A percentile compares a stretch with the other conserved stretches of the same genome.
Evolutionary conservation across 768 basidiomycete species (phyloP).

Genomic region (Auricularia cornea): DNA sequence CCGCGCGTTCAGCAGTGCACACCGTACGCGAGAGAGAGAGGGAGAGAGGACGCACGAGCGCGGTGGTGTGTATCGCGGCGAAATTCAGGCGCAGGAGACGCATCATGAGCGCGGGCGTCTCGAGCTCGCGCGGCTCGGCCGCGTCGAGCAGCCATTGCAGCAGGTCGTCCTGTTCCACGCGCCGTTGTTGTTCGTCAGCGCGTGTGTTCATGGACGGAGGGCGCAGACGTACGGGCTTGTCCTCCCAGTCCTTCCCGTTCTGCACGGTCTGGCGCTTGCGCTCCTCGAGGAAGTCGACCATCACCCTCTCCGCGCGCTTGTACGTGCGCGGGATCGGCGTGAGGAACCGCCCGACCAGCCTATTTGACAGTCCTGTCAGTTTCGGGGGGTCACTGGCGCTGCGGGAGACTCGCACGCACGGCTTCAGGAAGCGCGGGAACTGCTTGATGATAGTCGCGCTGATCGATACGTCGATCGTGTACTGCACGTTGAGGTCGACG

Average conservation of each 20-base stretch:
- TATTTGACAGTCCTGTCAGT: too few relatives aligned
- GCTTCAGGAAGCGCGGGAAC: slow-evolving; percentile 6
- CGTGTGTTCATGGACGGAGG: too few relatives aligned
- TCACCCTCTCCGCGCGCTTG: slow-evolving; percentile 7
- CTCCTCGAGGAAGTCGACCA: slow-evolving; percentile 26
- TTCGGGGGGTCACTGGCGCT: too few relatives aligned
- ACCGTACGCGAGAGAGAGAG: too few relatives aligned
- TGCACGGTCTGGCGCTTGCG: slow-evolving; percentile 16
- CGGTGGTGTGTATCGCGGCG: background rate
- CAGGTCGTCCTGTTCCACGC: slow-evolving; percentile 22
- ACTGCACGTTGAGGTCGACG: slow-evolving; percentile 1
- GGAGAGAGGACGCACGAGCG: background rate
- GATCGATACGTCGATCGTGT: background rate
- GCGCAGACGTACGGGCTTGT: slow-evolving; percentile 26
- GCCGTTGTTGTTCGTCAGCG: too few relatives aligned
- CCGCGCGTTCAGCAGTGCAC: too few relatives aligned
- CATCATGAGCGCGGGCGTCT: slow-evolving; percentile 8
- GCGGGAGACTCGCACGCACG: too few relatives aligned
- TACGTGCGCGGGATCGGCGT: slow-evolving; percentile 5
- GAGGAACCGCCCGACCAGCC: slow-evolving; percentile 3
- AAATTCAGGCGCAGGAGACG: slow-evolving; percentile 9
- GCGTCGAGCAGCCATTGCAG: slow-evolving; percentile 5
- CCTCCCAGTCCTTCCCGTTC: slow-evolving; percentile 17
- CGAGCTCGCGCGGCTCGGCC: background rate
- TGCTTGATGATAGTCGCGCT: background rate